Conservation (phyloP, 106 monocot species). For the Phalaenopsis aphrodite region DNA sequence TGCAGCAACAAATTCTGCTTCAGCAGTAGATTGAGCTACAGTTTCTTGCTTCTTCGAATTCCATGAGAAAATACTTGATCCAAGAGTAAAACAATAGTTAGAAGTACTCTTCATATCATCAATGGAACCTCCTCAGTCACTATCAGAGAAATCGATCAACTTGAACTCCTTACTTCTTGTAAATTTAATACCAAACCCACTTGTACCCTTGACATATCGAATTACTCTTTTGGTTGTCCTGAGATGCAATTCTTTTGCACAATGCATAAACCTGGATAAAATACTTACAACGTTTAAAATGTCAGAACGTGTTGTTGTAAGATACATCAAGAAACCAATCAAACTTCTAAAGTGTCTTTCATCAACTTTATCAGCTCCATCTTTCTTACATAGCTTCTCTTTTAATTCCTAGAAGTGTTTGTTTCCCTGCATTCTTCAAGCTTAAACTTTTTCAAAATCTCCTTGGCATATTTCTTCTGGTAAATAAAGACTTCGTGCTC, state of each 20-base stretch:
- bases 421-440: not conserved
- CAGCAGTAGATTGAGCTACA: not conserved
- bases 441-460: conserved; percentile 2
- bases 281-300: not conserved
- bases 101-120: conserved; percentile 4
- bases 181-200: conserved; percentile 2
- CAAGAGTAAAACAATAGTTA: not conserved
- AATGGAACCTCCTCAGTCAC: not conserved
- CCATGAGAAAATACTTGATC: not conserved
- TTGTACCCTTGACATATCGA: conserved; percentile 4
- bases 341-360: not conserved
- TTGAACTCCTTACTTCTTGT: conserved; percentile 7
- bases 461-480: conserved; percentile 5
- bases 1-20: conserved; percentile 2
- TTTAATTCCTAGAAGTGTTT: not conserved
- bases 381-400: conserved; percentile 4
- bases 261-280: conserved; percentile 2
- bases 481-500: conserved; percentile 9
- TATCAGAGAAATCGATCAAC: not conserved
- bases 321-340: conserved; percentile 14
- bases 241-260: conserved; percentile 4
- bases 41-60: too few species aligned
- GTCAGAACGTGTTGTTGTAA: not conserved
- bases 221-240: not conserved
- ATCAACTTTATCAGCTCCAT: conserved; percentile 5